Conservation (phyloP, 306 rosid genomes). For the Sindora glabra region DNA sequence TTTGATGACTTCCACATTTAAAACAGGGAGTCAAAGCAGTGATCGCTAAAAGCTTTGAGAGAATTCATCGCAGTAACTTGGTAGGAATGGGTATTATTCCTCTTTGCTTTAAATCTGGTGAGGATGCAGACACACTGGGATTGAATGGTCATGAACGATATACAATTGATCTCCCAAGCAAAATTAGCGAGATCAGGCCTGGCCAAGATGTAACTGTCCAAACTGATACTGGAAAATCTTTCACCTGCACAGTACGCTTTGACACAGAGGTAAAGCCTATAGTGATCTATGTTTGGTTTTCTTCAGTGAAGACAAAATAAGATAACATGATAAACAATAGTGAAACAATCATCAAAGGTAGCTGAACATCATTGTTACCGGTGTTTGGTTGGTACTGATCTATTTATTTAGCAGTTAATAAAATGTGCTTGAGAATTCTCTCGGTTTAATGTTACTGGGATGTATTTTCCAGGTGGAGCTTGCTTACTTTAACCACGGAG, state of each 20-base stretch:
- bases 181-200: conserved; percentile 63
- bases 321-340: too few species aligned
- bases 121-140: conserved; percentile 80
- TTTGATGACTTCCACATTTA: conserved; percentile 1
- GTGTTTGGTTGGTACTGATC: too few species aligned
- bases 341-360: too few species aligned
- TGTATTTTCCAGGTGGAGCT: conserved; percentile 69
- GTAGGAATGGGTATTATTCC: conserved; percentile 96
- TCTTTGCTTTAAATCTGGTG: conserved; percentile 78
- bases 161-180: conserved; percentile 76
- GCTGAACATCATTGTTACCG: too few species aligned
- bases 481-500: conserved; percentile 78
- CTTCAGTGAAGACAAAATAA: too few species aligned
- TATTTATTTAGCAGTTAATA: background rate
- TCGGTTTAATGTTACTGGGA: background rate
- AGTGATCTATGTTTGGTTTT: background rate
- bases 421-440: background rate
- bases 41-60: conserved; percentile 83
- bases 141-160: conserved; percentile 88
- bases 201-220: conserved; percentile 86
- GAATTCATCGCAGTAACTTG: conserved; percentile 92
- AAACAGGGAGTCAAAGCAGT: conserved; percentile 90
- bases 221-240: conserved; percentile 74
- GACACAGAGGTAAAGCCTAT: conserved; percentile 72
- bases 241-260: conserved; percentile 69